Evolutionary conservation across 345 rosid species (phyloP), one percentile per base, ranked within the genome.

Genomic region (Firmiana major): DNA sequence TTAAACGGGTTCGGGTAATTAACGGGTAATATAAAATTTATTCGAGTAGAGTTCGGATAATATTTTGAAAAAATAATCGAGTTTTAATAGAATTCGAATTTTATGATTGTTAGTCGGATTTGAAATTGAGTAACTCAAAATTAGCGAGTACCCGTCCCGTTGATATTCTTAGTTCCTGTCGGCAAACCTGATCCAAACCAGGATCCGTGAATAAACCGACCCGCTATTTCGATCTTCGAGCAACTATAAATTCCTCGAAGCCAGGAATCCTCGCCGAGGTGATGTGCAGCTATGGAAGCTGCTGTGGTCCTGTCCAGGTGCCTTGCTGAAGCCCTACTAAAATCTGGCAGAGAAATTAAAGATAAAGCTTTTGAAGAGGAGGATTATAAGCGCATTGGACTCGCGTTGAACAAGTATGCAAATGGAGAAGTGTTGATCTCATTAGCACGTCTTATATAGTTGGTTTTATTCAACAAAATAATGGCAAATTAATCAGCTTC

Each of bases 371-470:
- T 42, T 17, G 57, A 45, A 59, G 70, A 63, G 42, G 80, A 75
- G 51, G 83, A 77, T 31, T 75, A 78, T 63, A 67, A 58, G 79
- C 66, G 81, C 81, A 85, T 88, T 28, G 85, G 78, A 73, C 45
- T 22, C 34, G 85, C 82, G n/a, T 76, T 87, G 77, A 51, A 79
- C 9, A 80, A 77, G 12, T 83, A 82, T 58, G 84, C 86, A 26
- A 54, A 64, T 87, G 90, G 90, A 81, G 90, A 73, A 81, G 83
- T 66, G 34, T 83, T 63, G 77, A 77, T 45, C 84, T 87, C 55
- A 78, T 83, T 7, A 43, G 62, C 16, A 77, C 88, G 8, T 75
- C 84, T 66, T 82, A 76, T 68, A 7, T 75, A 66, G 81, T 80
- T 68, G 90, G 90, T 7, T 43, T 8, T 12, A 66, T 82, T 28